Base-by-base conservation (phyloP, 192 early-diverging fungal species). In the Umbelopsis ramanniana region DNA sequence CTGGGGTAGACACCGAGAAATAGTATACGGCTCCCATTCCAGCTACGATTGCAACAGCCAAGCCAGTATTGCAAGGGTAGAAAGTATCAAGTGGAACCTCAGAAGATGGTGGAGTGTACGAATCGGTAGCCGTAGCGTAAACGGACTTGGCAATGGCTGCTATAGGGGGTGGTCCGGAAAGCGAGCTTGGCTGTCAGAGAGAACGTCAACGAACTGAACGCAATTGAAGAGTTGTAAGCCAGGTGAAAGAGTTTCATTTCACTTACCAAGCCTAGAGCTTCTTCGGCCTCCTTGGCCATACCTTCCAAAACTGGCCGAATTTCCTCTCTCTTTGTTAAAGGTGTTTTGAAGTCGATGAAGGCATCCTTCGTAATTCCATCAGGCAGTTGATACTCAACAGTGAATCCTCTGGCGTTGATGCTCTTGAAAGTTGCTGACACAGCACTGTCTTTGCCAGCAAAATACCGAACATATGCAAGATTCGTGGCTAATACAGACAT, bases 271-370 rank as follows among this genome's bases (percentile, higher is more conserved):
- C 72, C 72, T 19, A 84, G 71, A 0, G 82, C 82, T 45, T 67
- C 66, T 46, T 84, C 82, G 2, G 82, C 82, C 70, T 84, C 82
- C 72, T 82, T 79, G 10, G 82, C 80, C 82, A 84, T 84, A 46
- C 52, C 69, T 70, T 78, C 72, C 60, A 84, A 63, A 10, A 82
- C 80, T 14, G 75, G 68, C 12, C 82, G 70, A 40, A 84, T 81
- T 57, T 84, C 72, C 46, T 84, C 80, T 54, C 78, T 67, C 46
- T 70, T 69, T 26, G 47, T 74, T 24, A 83, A 69, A 48, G 57
- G 73, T 40, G 35, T 35, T 53, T 78, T 57, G 60, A 80, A 83
- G 11, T 66, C 46, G 54, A 81, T 79, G 22, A 60, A 46, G 23
- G 76, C 72, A 45, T 73, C 68, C 22, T 70, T 24, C 45, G 70